phyloP scores from a whole-genome alignment of 768 basidiomycete genomes.

The Termitomyces sp. region DNA sequence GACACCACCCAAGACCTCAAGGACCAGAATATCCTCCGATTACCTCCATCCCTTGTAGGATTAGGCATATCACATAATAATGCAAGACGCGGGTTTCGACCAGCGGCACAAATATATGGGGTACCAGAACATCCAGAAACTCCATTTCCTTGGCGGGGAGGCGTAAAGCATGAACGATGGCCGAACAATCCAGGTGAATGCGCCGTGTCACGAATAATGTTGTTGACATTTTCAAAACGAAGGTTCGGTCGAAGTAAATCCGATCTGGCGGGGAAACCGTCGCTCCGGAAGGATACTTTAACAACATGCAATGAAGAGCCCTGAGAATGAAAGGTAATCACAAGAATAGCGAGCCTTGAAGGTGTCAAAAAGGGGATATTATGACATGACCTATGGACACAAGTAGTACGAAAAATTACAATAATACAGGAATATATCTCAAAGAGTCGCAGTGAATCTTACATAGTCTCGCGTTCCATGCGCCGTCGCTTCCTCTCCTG shows the following conservation, averaged over 20 bases:
- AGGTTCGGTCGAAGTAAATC: not conserved
- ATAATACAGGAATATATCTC: conserved; percentile 10
- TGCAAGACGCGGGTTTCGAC: not conserved
- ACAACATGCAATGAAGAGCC: not conserved
- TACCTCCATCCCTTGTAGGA: not conserved
- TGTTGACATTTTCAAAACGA: not conserved
- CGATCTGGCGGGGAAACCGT: not conserved
- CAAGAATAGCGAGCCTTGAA: not conserved
- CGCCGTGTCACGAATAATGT: not conserved
- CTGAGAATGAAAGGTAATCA: not conserved
- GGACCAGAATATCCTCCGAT: not conserved
- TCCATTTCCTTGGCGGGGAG: not conserved
- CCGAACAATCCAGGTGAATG: not conserved
- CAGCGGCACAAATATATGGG: not conserved
- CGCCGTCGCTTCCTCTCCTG: conserved; percentile 82
- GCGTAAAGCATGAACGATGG: not conserved
- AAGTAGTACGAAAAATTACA: conserved; percentile 12
- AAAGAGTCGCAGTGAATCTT: not conserved
- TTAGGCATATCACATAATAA: not conserved
- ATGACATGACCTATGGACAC: conserved; percentile 2
- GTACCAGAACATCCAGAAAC: not conserved
- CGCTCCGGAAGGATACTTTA: not conserved
- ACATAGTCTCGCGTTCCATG: conserved; percentile 52
- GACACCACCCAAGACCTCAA: not conserved
- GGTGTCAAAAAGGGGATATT: not conserved